A percentile compares a stretch with the other conserved stretches of the same genome.
Conservation (phyloP, 1,139 yeast species). For the Candida gigantensis region DNA sequence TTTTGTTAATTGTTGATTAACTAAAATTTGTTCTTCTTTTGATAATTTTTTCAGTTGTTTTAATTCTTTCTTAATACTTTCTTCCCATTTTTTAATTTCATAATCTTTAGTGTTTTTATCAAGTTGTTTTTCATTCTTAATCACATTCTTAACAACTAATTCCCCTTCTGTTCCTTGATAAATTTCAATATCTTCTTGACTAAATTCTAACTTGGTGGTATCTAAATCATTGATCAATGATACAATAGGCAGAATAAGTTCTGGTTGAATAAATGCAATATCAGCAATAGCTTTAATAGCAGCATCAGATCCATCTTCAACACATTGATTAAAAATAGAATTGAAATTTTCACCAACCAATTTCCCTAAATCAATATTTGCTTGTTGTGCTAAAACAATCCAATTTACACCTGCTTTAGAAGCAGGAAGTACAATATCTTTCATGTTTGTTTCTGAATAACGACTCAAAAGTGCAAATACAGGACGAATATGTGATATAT, state of each 20-base stretch:
- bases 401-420: slow-evolving; percentile 59
- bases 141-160: slow-evolving; percentile 67
- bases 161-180: slow-evolving; percentile 73
- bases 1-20: slow-evolving; percentile 59
- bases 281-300: slow-evolving; percentile 63
- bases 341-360: slow-evolving; percentile 47
- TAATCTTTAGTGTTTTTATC: slow-evolving; percentile 77
- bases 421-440: slow-evolving; percentile 51
- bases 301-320: slow-evolving; percentile 28
- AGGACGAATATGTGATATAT: slow-evolving; percentile 1
- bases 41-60: slow-evolving; percentile 55
- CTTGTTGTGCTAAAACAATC: slow-evolving; percentile 73
- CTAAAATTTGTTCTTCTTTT: slow-evolving; percentile 69
- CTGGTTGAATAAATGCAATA: slow-evolving; percentile 70
- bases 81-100: slow-evolving; percentile 90
- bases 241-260: slow-evolving; percentile 54
- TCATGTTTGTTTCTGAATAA: slow-evolving; percentile 28
- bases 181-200: slow-evolving; percentile 44
- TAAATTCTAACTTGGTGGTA: slow-evolving; percentile 26
- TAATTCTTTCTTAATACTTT: slow-evolving; percentile 71
- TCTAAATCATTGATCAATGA: slow-evolving; percentile 45
- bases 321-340: slow-evolving; percentile 30
- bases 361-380: slow-evolving; percentile 64
- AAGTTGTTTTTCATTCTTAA: slow-evolving; percentile 41
- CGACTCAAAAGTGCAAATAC: slow-evolving; percentile 41